Evolutionary conservation across 2,329 filamentous ascomycete species (phyloP).

Genomic region (Xylaria hypoxylon): DNA sequence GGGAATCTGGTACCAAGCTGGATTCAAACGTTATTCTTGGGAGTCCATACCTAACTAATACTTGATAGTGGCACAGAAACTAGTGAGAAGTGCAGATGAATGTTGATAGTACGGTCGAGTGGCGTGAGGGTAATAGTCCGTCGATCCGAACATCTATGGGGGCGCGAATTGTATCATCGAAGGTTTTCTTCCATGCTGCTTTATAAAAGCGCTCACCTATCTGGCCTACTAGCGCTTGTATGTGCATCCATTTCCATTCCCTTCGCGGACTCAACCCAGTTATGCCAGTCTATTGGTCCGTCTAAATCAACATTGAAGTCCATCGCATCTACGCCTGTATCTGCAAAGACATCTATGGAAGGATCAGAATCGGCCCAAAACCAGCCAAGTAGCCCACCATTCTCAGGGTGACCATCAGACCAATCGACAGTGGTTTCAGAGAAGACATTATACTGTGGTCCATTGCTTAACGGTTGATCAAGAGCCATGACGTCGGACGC

Average conservation of each 20-base stretch:
- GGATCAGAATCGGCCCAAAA: constrained; percentile 51
- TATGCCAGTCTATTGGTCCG: constrained; percentile 52
- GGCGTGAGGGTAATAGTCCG: too few species aligned
- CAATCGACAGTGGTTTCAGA: constrained; percentile 17
- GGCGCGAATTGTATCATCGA: not conserved
- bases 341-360: constrained; percentile 42
- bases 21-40: too few species aligned
- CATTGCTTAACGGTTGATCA: not conserved
- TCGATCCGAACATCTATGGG: too few species aligned
- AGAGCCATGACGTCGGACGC: constrained; percentile 8
- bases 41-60: too few species aligned
- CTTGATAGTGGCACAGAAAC: too few species aligned
- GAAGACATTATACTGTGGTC: constrained; percentile 13
- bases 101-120: too few species aligned
- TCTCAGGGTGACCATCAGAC: constrained; percentile 20
- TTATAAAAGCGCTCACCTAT: constrained; percentile 8
- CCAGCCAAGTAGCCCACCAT: constrained; percentile 48
- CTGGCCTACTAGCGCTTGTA: not conserved
- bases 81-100: too few species aligned
- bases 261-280: constrained; percentile 52
- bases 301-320: constrained; percentile 51
- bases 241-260: constrained; percentile 46
- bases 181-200: not conserved
- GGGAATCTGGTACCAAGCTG: too few species aligned
- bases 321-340: constrained; percentile 35